Percentiles rank a stretch among this genome's conserved stretches.
Conservation (phyloP, 768 basidiomycete genomes). For the Lentinula lateritia region DNA sequence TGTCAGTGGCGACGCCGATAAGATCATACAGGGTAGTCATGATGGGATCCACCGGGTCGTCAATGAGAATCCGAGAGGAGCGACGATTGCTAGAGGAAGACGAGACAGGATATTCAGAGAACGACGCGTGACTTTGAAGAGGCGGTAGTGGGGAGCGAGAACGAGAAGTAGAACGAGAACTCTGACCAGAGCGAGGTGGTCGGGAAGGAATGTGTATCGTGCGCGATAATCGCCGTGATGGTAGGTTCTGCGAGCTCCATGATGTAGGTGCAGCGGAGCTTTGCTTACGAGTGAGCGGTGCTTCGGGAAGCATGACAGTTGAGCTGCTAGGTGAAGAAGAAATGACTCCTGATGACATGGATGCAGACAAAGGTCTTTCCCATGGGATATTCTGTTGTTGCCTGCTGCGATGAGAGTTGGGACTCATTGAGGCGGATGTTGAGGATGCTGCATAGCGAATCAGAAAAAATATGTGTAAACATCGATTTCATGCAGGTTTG, state of each 20-base stretch:
- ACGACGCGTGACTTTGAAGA: slow-evolving; percentile 56
- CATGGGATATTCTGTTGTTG: slow-evolving; percentile 61
- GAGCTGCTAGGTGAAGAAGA: slow-evolving; percentile 59
- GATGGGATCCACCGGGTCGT: slow-evolving; percentile 85
- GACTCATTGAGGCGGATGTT: slow-evolving; percentile 54
- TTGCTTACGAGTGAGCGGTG: slow-evolving; percentile 61
- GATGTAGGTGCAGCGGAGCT: slow-evolving; percentile 39
- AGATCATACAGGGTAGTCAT: slow-evolving; percentile 88
- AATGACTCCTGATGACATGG: slow-evolving; percentile 50
- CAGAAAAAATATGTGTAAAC: slow-evolving; percentile 43
- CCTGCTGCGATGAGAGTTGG: slow-evolving; percentile 49
- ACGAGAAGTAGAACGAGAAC: slow-evolving; percentile 91
- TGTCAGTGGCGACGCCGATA: slow-evolving; percentile 89
- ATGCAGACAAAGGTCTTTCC: slow-evolving; percentile 54
- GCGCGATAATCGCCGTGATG: slow-evolving; percentile 80
- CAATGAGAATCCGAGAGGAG: slow-evolving; percentile 76
- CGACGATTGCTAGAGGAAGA: slow-evolving; percentile 56
- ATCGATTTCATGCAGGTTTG: slow-evolving; percentile 40
- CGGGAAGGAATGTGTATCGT: slow-evolving; percentile 73
- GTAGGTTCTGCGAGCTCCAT: slow-evolving; percentile 49
- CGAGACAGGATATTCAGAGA: slow-evolving; percentile 49
- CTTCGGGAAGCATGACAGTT: slow-evolving; percentile 56
- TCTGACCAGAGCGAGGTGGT: slow-evolving; percentile 66
- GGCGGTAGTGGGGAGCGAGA: slow-evolving; percentile 90
- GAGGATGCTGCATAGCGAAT: slow-evolving; percentile 50